A percentile compares a stretch with the other conserved stretches of the same genome.
Evolutionary conservation across 1,139 yeast genomes (phyloP).

Genomic region (Meyerozyma carpophila): DNA sequence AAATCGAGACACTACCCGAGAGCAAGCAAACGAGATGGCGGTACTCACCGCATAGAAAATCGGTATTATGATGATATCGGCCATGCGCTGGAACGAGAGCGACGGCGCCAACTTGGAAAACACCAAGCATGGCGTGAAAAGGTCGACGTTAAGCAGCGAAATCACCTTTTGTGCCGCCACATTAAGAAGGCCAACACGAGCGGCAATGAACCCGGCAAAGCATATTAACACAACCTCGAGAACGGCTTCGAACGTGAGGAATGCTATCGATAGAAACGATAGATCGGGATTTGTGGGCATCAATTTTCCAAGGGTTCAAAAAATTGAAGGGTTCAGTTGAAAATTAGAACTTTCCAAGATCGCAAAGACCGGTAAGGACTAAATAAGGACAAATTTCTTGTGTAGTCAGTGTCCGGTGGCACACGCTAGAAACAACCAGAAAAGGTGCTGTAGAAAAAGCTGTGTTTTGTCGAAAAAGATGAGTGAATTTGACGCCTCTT

Average conservation of each 20-base stretch:
- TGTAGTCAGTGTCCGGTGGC: too few species aligned
- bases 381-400: too few species aligned
- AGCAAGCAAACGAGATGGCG: constrained; percentile 52
- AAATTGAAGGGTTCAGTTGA: neutral
- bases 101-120: constrained; percentile 77
- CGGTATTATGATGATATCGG: constrained; percentile 70
- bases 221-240: constrained; percentile 72
- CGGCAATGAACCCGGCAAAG: constrained; percentile 66
- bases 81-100: constrained; percentile 57
- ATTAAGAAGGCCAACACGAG: constrained; percentile 53
- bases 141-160: constrained; percentile 66
- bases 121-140: constrained; percentile 81
- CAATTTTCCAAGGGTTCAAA: neutral
- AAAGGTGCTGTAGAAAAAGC: too few species aligned
- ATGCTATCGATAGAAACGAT: constrained; percentile 53
- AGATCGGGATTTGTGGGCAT: constrained; percentile 12
- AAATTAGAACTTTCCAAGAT: neutral
- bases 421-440: too few species aligned
- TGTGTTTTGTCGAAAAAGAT: too few species aligned
- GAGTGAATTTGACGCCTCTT: too few species aligned
- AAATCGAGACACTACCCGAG: constrained; percentile 42
- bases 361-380: too few species aligned
- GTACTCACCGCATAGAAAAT: constrained; percentile 65
- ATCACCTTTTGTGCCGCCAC: constrained; percentile 61
- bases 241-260: constrained; percentile 73